Evolutionary conservation across 2,329 filamentous ascomycete genomes (phyloP).

Genomic region (Ambrosiella beaveri): DNA sequence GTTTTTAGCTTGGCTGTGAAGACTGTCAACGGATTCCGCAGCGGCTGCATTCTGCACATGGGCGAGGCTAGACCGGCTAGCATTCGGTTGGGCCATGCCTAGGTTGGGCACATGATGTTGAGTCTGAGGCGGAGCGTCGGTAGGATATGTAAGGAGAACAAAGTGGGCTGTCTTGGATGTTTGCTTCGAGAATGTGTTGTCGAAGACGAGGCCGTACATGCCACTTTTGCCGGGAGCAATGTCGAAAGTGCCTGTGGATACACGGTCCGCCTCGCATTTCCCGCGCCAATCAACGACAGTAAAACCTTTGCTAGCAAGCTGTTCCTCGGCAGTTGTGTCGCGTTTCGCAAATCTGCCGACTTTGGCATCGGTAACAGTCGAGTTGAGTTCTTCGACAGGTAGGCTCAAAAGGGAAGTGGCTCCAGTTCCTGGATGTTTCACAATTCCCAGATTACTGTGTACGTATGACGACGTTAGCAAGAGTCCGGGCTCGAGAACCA

Average conservation of each 20-base stretch:
- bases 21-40: constrained; percentile 42
- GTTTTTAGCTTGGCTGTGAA: constrained; percentile 32
- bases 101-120: constrained; percentile 51
- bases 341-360: constrained; percentile 34
- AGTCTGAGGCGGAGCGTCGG: constrained; percentile 58
- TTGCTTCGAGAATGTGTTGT: constrained; percentile 96
- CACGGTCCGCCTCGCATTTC: constrained; percentile 92
- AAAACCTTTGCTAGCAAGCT: constrained; percentile 49
- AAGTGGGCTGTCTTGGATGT: constrained; percentile 90
- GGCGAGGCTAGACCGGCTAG: constrained; percentile 36
- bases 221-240: constrained; percentile 58
- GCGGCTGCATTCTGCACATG: constrained; percentile 26
- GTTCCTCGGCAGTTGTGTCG: constrained; percentile 43
- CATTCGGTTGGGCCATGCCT: constrained; percentile 17
- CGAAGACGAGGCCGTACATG: constrained; percentile 92
- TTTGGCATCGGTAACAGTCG: constrained; percentile 29
- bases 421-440: constrained; percentile 79
- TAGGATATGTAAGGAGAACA: constrained; percentile 85
- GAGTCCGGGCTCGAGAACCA: constrained; percentile 13
- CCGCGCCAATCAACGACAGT: constrained; percentile 69
- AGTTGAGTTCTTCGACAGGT: constrained; percentile 26
- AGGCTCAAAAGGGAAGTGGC: constrained; percentile 30
- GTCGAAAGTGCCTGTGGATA: constrained; percentile 77
- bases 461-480: neutral
- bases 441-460: constrained; percentile 71